phyloP scores from a whole-genome alignment of 2,329 filamentous ascomycete genomes.

The Aspergillus novoparasiticus region DNA sequence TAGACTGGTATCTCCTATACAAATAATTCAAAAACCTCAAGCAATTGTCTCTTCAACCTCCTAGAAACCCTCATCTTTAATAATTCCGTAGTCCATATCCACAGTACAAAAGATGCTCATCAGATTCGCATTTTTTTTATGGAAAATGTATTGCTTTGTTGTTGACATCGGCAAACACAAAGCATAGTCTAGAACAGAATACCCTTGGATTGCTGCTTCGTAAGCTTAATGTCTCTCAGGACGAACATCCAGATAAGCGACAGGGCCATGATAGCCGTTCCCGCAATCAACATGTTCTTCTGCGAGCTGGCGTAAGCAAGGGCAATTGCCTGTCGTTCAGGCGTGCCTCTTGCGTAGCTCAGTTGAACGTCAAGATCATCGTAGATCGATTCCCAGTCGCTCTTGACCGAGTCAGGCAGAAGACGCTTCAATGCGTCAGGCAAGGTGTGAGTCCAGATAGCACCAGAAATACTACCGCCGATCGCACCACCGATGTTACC shows the following conservation, averaged over 20 bases:
- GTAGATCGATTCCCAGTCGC: slow-evolving; percentile 14
- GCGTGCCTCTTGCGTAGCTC: slow-evolving; percentile 40
- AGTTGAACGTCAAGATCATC: slow-evolving; percentile 16
- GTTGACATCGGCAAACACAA: not conserved
- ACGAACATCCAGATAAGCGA: slow-evolving; percentile 16
- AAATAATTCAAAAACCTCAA: not conserved
- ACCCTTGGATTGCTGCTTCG: slow-evolving; percentile 9
- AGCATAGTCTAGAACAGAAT: not conserved
- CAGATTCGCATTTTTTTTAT: not conserved
- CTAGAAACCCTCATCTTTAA: not conserved
- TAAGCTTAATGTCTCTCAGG: slow-evolving; percentile 10
- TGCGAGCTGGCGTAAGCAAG: slow-evolving; percentile 50
- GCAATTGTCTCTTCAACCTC: not conserved
- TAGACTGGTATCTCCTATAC: not conserved
- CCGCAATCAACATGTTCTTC: slow-evolving; percentile 40
- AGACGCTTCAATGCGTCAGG: slow-evolving; percentile 42
- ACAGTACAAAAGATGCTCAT: not conserved
- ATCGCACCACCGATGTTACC: slow-evolving; percentile 35
- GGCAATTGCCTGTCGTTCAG: slow-evolving; percentile 44
- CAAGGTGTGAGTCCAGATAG: slow-evolving; percentile 37
- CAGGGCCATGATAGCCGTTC: slow-evolving; percentile 15
- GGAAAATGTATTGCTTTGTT: not conserved
- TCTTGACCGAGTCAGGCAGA: slow-evolving; percentile 25
- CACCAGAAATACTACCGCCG: slow-evolving; percentile 32
- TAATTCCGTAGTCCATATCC: not conserved